Evolutionary conservation across 352 stramenopile genomes (phyloP).

Genomic region (Pythium insidiosum): DNA sequence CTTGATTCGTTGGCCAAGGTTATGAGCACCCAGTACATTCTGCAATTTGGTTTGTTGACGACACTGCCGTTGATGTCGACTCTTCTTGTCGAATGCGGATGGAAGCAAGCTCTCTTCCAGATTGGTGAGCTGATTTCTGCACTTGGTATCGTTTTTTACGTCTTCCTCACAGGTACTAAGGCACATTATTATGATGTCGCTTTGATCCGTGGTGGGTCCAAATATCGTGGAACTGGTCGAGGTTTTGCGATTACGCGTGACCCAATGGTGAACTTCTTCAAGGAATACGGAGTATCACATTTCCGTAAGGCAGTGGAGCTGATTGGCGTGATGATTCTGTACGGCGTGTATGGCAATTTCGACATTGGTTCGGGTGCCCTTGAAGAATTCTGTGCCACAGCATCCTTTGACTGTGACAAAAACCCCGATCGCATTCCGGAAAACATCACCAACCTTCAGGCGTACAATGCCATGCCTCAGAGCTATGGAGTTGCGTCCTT

Average conservation of each 20-base stretch:
- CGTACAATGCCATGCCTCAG: conserved; percentile 51
- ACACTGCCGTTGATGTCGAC: conserved; percentile 75
- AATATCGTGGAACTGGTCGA: conserved; percentile 81
- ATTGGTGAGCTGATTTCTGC: conserved; percentile 71
- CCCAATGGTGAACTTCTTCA: conserved; percentile 85
- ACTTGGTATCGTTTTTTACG: conserved; percentile 82
- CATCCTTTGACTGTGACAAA: conserved; percentile 32
- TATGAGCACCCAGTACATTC: conserved; percentile 82
- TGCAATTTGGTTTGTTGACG: conserved; percentile 83
- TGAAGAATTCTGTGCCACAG: conserved; percentile 35
- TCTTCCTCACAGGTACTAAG: conserved; percentile 83
- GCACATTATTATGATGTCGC: conserved; percentile 84
- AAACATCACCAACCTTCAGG: conserved; percentile 60
- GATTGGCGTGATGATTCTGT: conserved; percentile 81
- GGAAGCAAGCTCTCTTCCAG: conserved; percentile 65
- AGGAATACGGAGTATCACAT: conserved; percentile 82
- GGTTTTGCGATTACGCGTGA: conserved; percentile 83
- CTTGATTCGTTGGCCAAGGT: conserved; percentile 63
- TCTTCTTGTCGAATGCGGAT: conserved; percentile 72
- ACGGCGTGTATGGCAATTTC: conserved; percentile 72
- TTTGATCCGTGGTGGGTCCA: conserved; percentile 74
- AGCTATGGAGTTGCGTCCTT: conserved; percentile 79
- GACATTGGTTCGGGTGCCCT: conserved; percentile 42
- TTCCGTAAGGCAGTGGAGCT: conserved; percentile 85
- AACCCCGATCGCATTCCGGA: conserved; percentile 39